Conservation (phyloP, 768 basidiomycete species). For the Termitomyces sp. region DNA sequence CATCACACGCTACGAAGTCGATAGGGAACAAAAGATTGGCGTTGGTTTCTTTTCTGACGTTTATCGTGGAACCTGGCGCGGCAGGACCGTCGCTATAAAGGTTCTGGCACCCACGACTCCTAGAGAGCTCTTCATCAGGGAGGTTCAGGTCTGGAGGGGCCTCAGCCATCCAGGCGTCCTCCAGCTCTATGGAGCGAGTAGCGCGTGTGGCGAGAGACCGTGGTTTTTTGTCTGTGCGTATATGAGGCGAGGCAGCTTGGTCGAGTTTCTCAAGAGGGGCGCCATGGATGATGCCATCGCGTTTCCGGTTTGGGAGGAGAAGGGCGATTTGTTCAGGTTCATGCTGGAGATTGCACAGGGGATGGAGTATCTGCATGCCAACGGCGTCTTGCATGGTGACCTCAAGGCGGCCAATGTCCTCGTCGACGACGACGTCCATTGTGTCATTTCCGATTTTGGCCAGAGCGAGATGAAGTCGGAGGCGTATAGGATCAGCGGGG, state of each 20-base stretch:
- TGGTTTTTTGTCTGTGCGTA: conserved; percentile 82
- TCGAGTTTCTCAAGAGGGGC: conserved; percentile 50
- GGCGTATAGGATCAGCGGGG: conserved; percentile 54
- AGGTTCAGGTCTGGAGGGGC: conserved; percentile 68
- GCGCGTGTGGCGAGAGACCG: conserved; percentile 60
- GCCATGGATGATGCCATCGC: too few species aligned
- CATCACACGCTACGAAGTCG: conserved; percentile 75
- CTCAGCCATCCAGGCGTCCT: conserved; percentile 69
- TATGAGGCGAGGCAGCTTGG: conserved; percentile 58
- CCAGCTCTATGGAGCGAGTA: conserved; percentile 73
- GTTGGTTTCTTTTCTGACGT: conserved; percentile 75
- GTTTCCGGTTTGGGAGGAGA: conserved; percentile 6
- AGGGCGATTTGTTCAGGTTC: conserved; percentile 45
- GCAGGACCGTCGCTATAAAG: conserved; percentile 65
- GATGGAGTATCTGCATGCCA: conserved; percentile 73
- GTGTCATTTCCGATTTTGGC: conserved; percentile 80
- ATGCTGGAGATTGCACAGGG: conserved; percentile 74
- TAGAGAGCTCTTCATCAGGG: conserved; percentile 58
- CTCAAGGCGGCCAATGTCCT: conserved; percentile 81
- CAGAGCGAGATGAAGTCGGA: conserved; percentile 78
- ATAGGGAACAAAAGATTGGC: conserved; percentile 63
- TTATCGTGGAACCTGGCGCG: conserved; percentile 71
- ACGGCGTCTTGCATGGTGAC: conserved; percentile 73
- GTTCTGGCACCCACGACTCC: conserved; percentile 60
- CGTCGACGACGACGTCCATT: conserved; percentile 59